Conservation (phyloP, 345 rosid species). For the Lenwebbia sp. region DNA sequence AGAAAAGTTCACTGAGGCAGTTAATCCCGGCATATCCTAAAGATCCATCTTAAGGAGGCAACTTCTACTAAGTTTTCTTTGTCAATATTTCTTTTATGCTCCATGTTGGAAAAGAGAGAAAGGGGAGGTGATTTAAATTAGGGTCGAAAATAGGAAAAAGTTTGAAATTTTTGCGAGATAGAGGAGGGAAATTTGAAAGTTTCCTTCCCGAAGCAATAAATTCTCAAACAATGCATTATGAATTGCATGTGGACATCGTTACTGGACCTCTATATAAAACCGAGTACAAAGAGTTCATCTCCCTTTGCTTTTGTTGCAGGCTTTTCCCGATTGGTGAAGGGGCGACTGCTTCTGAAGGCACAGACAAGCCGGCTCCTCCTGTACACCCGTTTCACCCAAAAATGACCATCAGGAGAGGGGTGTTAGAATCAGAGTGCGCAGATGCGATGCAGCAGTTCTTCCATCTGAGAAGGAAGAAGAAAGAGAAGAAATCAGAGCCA, state of each 20-base stretch:
- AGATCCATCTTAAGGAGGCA: background rate
- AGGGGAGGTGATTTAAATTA: background rate
- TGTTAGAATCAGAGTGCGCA: constrained; percentile 73
- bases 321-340: constrained; percentile 52
- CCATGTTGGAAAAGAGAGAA: background rate
- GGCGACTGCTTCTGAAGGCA: constrained; percentile 22
- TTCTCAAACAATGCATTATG: background rate
- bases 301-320: constrained; percentile 23
- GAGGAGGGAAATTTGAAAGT: background rate
- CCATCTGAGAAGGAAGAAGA: constrained; percentile 81
- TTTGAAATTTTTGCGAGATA: background rate
- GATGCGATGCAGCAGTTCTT: constrained; percentile 85
- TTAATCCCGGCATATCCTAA: background rate
- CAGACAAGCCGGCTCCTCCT: constrained; percentile 68
- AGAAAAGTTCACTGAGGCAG: background rate
- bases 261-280: background rate
- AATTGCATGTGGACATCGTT: background rate
- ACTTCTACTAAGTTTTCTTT: background rate
- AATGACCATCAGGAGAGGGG: constrained; percentile 71
- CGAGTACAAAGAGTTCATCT: background rate
- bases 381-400: constrained; percentile 93
- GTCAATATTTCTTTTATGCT: background rate
- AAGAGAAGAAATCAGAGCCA: constrained; percentile 31
- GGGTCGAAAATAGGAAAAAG: background rate
- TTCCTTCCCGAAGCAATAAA: background rate